Percentiles rank a stretch among this genome's conserved stretches.
Evolutionary conservation across 73 alveolate genomes (phyloP).

Genomic region (Blepharisma japonicum): DNA sequence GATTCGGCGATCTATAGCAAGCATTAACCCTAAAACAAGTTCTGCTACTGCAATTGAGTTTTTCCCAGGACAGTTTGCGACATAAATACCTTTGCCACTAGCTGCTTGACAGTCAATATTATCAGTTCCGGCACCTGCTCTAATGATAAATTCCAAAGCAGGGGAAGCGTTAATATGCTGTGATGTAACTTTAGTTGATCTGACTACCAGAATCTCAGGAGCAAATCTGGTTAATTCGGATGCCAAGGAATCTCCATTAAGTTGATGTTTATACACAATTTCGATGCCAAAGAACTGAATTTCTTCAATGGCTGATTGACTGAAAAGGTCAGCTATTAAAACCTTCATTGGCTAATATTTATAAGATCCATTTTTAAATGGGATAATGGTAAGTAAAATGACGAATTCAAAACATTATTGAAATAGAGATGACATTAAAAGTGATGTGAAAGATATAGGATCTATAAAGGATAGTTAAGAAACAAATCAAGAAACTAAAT

Average conservation of each 20-base stretch:
- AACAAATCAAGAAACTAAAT: no score
- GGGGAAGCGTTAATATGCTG: slow-evolving; percentile 60
- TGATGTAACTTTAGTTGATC: slow-evolving; percentile 75
- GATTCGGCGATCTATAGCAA: slow-evolving; percentile 65
- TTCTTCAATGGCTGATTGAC: slow-evolving; percentile 47
- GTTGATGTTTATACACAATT: slow-evolving; percentile 44
- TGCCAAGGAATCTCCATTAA: slow-evolving; percentile 53
- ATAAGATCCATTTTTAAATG: no score
- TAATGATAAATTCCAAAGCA: slow-evolving; percentile 59
- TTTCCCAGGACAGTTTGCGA: slow-evolving; percentile 89
- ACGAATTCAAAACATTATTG: no score
- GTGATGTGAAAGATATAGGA: no score
- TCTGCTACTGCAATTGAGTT: slow-evolving; percentile 92
- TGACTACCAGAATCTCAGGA: slow-evolving; percentile 60
- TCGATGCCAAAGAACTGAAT: slow-evolving; percentile 44
- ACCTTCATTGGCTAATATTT: slow-evolving; percentile 31
- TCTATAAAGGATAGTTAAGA: no score
- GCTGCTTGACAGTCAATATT: slow-evolving; percentile 74
- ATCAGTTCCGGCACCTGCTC: slow-evolving; percentile 92
- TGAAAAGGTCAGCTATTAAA: slow-evolving; percentile 59
- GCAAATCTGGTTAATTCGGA: slow-evolving; percentile 41
- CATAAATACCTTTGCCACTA: slow-evolving; percentile 63
- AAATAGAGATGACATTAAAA: no score
- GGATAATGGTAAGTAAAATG: no score
- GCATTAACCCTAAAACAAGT: slow-evolving; percentile 70